Base-by-base conservation (phyloP, 2,329 filamentous ascomycete species). In the Parascedosporium putredinis region DNA sequence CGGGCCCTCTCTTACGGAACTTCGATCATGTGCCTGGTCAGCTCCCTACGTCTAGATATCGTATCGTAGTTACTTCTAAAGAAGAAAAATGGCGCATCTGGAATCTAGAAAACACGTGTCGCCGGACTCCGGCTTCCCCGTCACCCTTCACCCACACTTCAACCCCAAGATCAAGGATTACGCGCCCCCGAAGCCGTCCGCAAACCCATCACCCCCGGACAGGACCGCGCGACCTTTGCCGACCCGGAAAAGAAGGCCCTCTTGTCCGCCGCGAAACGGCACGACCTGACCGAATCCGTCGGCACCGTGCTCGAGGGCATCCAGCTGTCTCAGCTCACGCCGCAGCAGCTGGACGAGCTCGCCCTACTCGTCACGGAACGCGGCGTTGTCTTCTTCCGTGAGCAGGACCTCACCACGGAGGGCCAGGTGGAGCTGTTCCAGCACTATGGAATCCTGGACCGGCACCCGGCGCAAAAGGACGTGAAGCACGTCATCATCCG, bases 311-410 rank as follows among this genome's bases (percentile, higher is more conserved):
- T 69, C 3, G 60, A 65, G 44, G 58, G 60, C 33, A 58, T 71
- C 3, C 71, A 76, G 51, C 61, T 75, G 2, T 72, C 69, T 0
- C 66, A 68, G 18, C 58, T 77, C 6, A 67, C 57, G 2, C 60
- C 63, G 3, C 56, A 64, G 9, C 73, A 75, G 23, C 64, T 75
- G 2, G 72, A 77, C 54, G 73, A 76, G 50, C 63, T 77, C 3
- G 73, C 73, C 1, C 58, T 72, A 0, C 60, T 75, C 2, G 68
- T 72, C 3, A 64, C 63, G 10, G 68, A 74, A 53, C 64, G 72
- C 2, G 71, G 71, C 1, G 71, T 73, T 1, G 68, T 73, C 20
- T 73, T 74, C 55, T 73, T 74, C 53, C 65, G 69, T 12, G 62
- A 66, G 48, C 73, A 75, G 52, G 68, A 73, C 55, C 61, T 74